A percentile compares a stretch with the other conserved stretches of the same genome.
Conservation (phyloP, 2,329 filamentous ascomycete species). For the Chalaropsis thielavioides region DNA sequence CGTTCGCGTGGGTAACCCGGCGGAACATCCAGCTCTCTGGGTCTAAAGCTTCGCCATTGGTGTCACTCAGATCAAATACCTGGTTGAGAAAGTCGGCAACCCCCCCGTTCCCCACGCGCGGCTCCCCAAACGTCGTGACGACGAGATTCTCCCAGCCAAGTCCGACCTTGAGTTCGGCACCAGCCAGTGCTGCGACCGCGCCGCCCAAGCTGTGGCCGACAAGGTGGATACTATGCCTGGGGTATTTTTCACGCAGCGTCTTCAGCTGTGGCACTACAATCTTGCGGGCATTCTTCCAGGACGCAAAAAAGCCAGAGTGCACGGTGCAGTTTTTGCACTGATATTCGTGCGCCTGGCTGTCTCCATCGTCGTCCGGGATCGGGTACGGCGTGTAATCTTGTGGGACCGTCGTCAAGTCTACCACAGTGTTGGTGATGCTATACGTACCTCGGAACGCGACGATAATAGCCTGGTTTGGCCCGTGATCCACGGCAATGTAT, state of each 20-base stretch:
- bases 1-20: slow-evolving; percentile 70
- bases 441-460: slow-evolving; percentile 91
- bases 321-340: slow-evolving; percentile 80
- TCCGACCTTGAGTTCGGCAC: slow-evolving; percentile 57
- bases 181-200: slow-evolving; percentile 77
- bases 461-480: slow-evolving; percentile 41
- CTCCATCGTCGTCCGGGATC: slow-evolving; percentile 32
- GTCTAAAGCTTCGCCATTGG: slow-evolving; percentile 20
- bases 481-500: slow-evolving; percentile 79
- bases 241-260: slow-evolving; percentile 44
- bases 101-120: slow-evolving; percentile 46
- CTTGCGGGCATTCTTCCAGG: slow-evolving; percentile 63
- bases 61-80: slow-evolving; percentile 33
- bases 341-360: slow-evolving; percentile 23
- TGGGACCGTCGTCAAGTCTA: slow-evolving; percentile 76
- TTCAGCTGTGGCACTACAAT: slow-evolving; percentile 54
- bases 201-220: slow-evolving; percentile 88
- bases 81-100: slow-evolving; percentile 41
- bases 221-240: slow-evolving; percentile 58
- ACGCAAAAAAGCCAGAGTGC: slow-evolving; percentile 75
- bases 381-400: slow-evolving; percentile 87
- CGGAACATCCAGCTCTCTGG: slow-evolving; percentile 40
- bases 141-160: slow-evolving; percentile 59
- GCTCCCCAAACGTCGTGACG: slow-evolving; percentile 89
- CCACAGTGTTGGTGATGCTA: slow-evolving; percentile 78